phyloP scores from a whole-genome alignment of 306 rosid species.

The Purshia tridentata region DNA sequence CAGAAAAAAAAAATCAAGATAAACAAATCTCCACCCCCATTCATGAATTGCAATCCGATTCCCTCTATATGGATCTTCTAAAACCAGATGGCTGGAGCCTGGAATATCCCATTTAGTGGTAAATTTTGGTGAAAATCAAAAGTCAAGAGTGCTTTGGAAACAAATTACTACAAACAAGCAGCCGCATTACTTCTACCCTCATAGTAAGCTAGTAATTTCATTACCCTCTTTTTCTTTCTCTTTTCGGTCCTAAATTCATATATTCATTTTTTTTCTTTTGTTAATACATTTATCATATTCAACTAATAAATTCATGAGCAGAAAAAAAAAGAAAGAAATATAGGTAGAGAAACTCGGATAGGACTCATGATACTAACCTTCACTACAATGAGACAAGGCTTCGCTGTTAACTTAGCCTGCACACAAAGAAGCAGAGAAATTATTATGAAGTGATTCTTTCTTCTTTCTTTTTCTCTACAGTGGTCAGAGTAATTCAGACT shows the following conservation, averaged over 20 bases:
- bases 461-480: neutral
- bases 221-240: neutral
- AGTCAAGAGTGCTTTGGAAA: neutral
- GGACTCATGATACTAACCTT: slow-evolving; percentile 50
- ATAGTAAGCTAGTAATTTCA: neutral
- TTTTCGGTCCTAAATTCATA: neutral
- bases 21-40: neutral
- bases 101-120: neutral
- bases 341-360: slow-evolving; percentile 4
- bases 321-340: neutral
- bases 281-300: neutral
- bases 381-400: slow-evolving; percentile 63
- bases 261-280: neutral
- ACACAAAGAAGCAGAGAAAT: slow-evolving; percentile 19
- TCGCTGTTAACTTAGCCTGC: slow-evolving; percentile 63
- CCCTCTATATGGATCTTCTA: neutral
- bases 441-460: slow-evolving; percentile 21
- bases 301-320: neutral
- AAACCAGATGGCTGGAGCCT: neutral
- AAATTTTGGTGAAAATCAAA: neutral
- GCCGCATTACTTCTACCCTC: neutral
- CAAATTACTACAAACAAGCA: neutral
- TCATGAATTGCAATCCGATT: neutral
- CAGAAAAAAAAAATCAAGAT: neutral
- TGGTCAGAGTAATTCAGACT: slow-evolving; percentile 9